Conservation (phyloP, 106 monocot species). For the Gastrodia elata region DNA sequence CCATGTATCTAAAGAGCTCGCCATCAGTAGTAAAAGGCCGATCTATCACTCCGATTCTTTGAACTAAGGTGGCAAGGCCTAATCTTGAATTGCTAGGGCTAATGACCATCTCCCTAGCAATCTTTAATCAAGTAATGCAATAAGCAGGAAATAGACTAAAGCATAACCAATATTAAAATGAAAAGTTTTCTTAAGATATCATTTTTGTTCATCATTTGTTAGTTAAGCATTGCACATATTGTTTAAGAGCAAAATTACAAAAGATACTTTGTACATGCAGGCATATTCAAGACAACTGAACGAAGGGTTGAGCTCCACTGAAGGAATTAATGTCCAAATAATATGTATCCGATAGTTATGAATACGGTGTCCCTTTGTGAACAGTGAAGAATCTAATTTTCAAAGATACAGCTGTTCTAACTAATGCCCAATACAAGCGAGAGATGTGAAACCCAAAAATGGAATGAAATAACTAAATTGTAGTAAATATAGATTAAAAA, state of each 20-base stretch:
- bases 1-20: constrained; percentile 70
- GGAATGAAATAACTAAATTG: no score
- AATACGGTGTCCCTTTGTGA: not conserved
- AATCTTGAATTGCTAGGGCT: constrained; percentile 75
- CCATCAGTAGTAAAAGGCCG: constrained; percentile 57
- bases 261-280: not conserved
- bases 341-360: not conserved
- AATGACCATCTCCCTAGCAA: constrained; percentile 89
- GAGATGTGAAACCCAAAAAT: no score
- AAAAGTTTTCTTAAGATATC: not conserved
- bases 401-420: no score
- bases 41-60: constrained; percentile 52
- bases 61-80: constrained; percentile 50
- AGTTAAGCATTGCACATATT: not conserved
- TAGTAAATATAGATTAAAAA: no score
- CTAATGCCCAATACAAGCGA: no score
- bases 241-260: not conserved
- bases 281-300: not conserved
- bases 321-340: not conserved
- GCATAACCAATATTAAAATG: not conserved
- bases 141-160: not conserved
- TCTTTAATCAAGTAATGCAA: constrained; percentile 26
- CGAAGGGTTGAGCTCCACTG: not conserved
- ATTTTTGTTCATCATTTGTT: not conserved
- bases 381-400: not conserved